phyloP scores from a whole-genome alignment of 345 rosid genomes.

The Hibiscus trionum region DNA sequence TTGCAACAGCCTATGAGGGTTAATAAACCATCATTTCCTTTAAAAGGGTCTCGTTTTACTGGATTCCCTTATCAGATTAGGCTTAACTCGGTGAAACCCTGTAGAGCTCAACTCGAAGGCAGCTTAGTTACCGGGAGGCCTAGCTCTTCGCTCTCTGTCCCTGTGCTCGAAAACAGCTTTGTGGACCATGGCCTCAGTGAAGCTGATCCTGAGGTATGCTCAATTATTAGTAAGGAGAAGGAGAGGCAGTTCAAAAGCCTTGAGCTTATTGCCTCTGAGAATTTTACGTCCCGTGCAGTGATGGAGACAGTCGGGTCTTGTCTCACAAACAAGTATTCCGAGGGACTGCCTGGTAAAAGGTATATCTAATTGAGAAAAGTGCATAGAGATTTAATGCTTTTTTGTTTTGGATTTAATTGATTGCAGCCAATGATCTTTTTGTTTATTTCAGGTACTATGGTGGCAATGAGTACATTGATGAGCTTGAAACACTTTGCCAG shows the following conservation, averaged over 20 bases:
- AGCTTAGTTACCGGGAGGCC: conserved; percentile 45
- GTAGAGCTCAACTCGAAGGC: conserved; percentile 32
- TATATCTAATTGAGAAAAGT: conserved; percentile 13
- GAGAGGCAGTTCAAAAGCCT: conserved; percentile 83
- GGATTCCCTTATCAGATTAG: conserved; percentile 37
- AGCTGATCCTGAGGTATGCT: conserved; percentile 70
- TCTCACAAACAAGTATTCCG: conserved; percentile 88
- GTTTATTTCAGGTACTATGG: conserved; percentile 65
- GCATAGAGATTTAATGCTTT: background rate
- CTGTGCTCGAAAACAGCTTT: conserved; percentile 44
- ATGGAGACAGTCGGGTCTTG: conserved; percentile 97
- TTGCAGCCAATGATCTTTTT: background rate
- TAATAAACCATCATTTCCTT: conserved; percentile 31
- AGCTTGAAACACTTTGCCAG: conserved; percentile 85
- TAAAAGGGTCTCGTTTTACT: conserved; percentile 17
- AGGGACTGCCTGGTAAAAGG: conserved; percentile 97
- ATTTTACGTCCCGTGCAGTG: conserved; percentile 90
- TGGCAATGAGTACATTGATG: conserved; percentile 82
- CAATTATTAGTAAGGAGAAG: conserved; percentile 64
- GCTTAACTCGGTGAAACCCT: conserved; percentile 33
- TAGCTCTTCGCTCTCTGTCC: conserved; percentile 44
- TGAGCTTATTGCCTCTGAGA: conserved; percentile 90
- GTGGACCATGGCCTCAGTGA: conserved; percentile 49
- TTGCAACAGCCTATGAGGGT: conserved; percentile 43
- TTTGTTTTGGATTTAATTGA: background rate